Conservation (phyloP, 305 asterid species). For the Petunia hybrid region DNA sequence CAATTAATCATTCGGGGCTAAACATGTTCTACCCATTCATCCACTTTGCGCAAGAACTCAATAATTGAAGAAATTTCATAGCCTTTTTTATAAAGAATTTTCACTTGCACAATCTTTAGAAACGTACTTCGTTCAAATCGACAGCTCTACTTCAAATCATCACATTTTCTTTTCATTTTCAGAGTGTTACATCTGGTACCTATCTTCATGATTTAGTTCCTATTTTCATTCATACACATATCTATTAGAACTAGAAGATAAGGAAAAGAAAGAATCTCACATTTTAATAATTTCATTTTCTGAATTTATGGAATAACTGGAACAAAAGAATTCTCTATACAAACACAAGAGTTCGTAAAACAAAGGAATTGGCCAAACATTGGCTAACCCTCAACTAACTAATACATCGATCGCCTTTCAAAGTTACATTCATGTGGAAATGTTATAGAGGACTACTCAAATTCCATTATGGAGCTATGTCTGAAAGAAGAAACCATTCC, state of each 20-base stretch:
- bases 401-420: not conserved
- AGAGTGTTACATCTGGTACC: not conserved
- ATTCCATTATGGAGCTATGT: not conserved
- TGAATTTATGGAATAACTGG: not conserved
- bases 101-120: not conserved
- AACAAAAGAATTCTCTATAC: conserved; percentile 25
- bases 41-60: too few species aligned
- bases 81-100: not conserved
- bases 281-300: not conserved
- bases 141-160: too few species aligned
- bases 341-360: conserved; percentile 22
- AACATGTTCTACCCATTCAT: too few species aligned
- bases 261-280: not conserved
- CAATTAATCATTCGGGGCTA: too few species aligned
- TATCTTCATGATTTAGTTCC: not conserved
- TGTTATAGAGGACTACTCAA: not conserved
- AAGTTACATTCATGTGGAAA: not conserved
- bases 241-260: not conserved
- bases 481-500: conserved; percentile 17
- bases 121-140: not conserved
- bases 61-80: not conserved
- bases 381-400: conserved; percentile 14
- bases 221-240: not conserved
- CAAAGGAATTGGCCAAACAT: not conserved
- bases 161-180: not conserved